phyloP scores from a whole-genome alignment of 1,284 basidiomycete genomes.

The Boletellus deceptivus region DNA sequence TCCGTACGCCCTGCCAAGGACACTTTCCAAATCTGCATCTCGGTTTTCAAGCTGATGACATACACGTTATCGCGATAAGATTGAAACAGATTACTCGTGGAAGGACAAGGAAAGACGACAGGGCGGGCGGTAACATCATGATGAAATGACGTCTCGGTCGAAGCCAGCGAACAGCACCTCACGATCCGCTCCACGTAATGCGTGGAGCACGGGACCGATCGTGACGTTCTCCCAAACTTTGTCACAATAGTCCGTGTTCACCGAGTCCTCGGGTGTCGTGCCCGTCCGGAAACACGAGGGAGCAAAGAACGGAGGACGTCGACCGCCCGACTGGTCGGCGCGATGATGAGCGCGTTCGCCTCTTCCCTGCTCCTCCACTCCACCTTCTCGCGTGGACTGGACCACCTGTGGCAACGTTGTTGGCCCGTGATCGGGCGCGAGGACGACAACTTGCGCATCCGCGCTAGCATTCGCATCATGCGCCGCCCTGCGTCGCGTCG shows the following conservation, averaged over 20 bases:
- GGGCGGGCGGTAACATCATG: too few species aligned
- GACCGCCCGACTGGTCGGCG: constrained; percentile 8
- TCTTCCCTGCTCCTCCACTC: background rate
- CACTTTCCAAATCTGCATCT: too few species aligned
- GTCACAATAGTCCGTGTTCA: constrained; percentile 5
- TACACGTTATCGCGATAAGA: too few species aligned
- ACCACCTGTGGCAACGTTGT: too few species aligned
- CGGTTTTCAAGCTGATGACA: too few species aligned
- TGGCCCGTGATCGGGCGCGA: constrained; percentile 1
- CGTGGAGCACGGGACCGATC: constrained; percentile 3
- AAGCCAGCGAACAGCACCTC: background rate
- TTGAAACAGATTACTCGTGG: too few species aligned
- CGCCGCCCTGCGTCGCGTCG: background rate
- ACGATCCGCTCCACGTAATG: constrained; percentile 8
- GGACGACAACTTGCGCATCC: background rate
- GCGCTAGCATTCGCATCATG: background rate
- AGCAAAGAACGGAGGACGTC: constrained; percentile 21
- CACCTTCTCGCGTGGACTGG: background rate
- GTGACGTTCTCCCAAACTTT: constrained; percentile 11
- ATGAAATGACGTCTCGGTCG: too few species aligned
- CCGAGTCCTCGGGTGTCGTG: background rate
- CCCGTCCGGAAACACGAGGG: constrained; percentile 19
- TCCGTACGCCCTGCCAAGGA: too few species aligned
- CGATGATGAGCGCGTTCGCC: constrained; percentile 17
- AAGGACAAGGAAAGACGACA: too few species aligned